Conservation (phyloP, 345 rosid genomes). For the Aethionema arabicum region DNA sequence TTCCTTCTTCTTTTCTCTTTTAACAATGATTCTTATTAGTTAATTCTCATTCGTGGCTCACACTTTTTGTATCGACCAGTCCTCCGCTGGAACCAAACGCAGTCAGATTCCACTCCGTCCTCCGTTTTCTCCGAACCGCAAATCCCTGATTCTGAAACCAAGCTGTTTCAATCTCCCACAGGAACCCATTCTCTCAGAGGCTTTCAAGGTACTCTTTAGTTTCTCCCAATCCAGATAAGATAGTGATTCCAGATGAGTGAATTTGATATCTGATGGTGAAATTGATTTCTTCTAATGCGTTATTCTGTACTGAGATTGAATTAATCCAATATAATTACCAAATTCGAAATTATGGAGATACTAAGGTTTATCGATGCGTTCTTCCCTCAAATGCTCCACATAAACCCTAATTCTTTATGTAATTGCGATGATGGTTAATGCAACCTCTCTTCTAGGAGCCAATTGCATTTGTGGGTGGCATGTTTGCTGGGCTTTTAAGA, state of each 20-base stretch:
- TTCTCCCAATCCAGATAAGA: neutral
- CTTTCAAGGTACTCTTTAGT: constrained; percentile 30
- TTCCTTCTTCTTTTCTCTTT: neutral
- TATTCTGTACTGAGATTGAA: neutral
- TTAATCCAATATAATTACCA: neutral
- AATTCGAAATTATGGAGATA: too few relatives aligned
- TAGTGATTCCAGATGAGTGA: constrained; percentile 2
- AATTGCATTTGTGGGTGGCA: constrained; percentile 41
- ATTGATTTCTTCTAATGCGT: neutral
- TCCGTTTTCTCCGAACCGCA: constrained; percentile 23
- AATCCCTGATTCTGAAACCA: constrained; percentile 27
- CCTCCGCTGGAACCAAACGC: constrained; percentile 26
- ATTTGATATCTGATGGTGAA: neutral
- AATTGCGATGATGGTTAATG: constrained; percentile 14
- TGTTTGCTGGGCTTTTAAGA: constrained; percentile 42
- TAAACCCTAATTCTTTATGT: neutral
- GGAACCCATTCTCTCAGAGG: constrained; percentile 40
- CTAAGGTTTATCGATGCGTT: neutral
- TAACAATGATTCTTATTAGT: neutral
- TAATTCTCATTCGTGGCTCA: constrained; percentile 8
- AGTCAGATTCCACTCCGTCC: neutral
- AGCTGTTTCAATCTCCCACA: constrained; percentile 40
- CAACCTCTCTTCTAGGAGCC: constrained; percentile 33
- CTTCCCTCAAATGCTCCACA: neutral
- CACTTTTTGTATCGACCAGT: constrained; percentile 21